Evolutionary conservation across 2,329 filamentous ascomycete genomes (phyloP).

Genomic region (Xylaria sp.): DNA sequence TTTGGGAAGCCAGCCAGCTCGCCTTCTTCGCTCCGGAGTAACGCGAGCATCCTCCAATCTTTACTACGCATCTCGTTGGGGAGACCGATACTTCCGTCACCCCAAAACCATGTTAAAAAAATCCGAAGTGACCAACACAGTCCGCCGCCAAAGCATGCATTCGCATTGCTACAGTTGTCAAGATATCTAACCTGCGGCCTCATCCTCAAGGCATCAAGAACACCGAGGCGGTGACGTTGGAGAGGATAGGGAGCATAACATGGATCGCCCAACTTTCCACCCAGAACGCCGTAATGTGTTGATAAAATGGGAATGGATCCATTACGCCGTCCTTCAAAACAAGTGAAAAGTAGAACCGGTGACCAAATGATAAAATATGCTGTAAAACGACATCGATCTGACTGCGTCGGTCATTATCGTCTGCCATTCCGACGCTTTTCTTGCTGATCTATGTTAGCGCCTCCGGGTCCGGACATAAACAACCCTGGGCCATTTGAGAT

Average conservation of each 20-base stretch:
- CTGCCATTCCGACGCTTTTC: conserved; percentile 56
- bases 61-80: background rate
- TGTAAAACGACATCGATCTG: background rate
- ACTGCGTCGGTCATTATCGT: conserved; percentile 24
- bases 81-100: conserved; percentile 5
- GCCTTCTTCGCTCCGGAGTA: conserved; percentile 4
- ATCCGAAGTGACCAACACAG: background rate
- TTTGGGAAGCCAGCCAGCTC: conserved; percentile 20
- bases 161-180: conserved; percentile 17
- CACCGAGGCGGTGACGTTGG: background rate
- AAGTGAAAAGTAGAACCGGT: conserved; percentile 12
- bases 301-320: conserved; percentile 22
- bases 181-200: conserved; percentile 15
- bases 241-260: conserved; percentile 1
- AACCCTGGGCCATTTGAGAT: conserved; percentile 50
- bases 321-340: conserved; percentile 26
- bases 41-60: background rate
- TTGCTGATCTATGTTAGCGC: conserved; percentile 51
- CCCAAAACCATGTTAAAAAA: background rate
- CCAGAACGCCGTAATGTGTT: conserved; percentile 31
- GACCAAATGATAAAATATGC: conserved; percentile 14
- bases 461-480: conserved; percentile 52
- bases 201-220: conserved; percentile 3
- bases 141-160: conserved; percentile 20
- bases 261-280: conserved; percentile 13